phyloP scores from a whole-genome alignment of 2,329 filamentous ascomycete species.

The Seiridium cupressi region DNA sequence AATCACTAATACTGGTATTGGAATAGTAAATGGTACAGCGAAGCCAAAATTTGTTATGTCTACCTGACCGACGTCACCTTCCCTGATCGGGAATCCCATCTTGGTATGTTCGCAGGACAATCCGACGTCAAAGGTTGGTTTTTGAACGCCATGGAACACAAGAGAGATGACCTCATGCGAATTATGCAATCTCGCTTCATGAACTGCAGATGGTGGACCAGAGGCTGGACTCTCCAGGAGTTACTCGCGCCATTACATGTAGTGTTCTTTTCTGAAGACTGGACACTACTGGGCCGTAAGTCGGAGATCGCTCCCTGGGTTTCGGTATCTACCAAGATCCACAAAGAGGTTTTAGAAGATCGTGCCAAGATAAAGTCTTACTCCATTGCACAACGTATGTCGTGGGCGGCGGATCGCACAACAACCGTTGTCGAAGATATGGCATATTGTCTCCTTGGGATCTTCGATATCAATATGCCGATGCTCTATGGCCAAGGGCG shows the following conservation, averaged over 20 bases:
- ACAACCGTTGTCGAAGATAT: conserved; percentile 36
- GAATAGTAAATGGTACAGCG: background rate
- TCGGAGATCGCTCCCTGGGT: background rate
- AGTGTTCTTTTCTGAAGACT: conserved; percentile 19
- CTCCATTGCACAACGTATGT: conserved; percentile 37
- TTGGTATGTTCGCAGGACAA: background rate
- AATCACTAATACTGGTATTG: too few relatives aligned
- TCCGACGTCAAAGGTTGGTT: background rate
- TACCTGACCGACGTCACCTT: conserved; percentile 27
- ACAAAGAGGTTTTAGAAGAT: conserved; percentile 13
- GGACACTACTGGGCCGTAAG: conserved; percentile 13
- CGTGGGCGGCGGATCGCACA: conserved; percentile 31
- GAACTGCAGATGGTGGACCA: conserved; percentile 22
- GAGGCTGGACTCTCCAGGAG: conserved; percentile 26
- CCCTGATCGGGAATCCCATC: background rate
- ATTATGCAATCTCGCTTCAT: conserved; percentile 5
- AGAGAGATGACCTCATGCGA: background rate
- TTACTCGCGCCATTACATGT: conserved; percentile 18
- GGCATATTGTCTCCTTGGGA: conserved; percentile 42
- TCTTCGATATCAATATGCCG: conserved; percentile 43
- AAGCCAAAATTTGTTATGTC: conserved; percentile 29
- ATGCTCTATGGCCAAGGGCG: conserved; percentile 38
- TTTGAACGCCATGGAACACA: background rate
- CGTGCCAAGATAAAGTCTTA: too few relatives aligned
- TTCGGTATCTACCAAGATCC: background rate